These are phyloP conservation scores for Monilinia vaccinii-corymbosi DNA, from an alignment of 2,329 filamentous ascomycete species.

Conservation along the genomic window DNA sequence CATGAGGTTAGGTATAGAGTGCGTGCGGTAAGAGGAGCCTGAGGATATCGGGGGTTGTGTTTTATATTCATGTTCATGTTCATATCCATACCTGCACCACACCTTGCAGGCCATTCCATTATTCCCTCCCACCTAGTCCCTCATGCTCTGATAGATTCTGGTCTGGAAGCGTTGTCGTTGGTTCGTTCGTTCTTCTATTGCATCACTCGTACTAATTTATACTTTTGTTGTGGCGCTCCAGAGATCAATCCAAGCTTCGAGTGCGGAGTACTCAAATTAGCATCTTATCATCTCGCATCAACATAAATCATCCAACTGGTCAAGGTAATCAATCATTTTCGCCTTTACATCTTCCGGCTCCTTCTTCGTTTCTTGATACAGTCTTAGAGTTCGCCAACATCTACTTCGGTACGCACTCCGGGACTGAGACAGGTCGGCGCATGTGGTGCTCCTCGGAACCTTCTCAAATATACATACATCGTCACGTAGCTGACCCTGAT, in stretches of 20 bases:
- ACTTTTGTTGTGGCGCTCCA: neutral
- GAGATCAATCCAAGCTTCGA: slow-evolving; percentile 2
- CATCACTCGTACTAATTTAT: slow-evolving; percentile 2
- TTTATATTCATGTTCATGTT: neutral
- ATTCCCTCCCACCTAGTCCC: neutral
- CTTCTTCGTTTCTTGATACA: neutral
- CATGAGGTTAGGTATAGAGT: no score
- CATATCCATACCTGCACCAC: neutral
- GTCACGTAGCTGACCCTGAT: slow-evolving; percentile 17
- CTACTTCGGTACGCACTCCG: neutral
- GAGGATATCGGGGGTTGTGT: no score
- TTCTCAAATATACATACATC: slow-evolving; percentile 14
- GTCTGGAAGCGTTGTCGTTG: slow-evolving; percentile 1
- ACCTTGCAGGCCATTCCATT: neutral
- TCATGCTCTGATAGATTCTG: neutral
- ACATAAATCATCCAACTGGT: neutral
- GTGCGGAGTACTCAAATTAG: neutral
- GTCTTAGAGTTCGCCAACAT: neutral
- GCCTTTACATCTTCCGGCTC: neutral
- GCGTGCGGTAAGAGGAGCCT: no score
- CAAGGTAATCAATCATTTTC: neutral
- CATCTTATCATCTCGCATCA: neutral
- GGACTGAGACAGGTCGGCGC: slow-evolving; percentile 7
- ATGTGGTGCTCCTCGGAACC: slow-evolving; percentile 3
- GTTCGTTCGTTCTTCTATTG: neutral